A percentile compares a stretch with the other conserved stretches of the same genome.
phyloP scores from a whole-genome alignment of 805 yeast species.

The Zygosaccharomyces siamensis region DNA sequence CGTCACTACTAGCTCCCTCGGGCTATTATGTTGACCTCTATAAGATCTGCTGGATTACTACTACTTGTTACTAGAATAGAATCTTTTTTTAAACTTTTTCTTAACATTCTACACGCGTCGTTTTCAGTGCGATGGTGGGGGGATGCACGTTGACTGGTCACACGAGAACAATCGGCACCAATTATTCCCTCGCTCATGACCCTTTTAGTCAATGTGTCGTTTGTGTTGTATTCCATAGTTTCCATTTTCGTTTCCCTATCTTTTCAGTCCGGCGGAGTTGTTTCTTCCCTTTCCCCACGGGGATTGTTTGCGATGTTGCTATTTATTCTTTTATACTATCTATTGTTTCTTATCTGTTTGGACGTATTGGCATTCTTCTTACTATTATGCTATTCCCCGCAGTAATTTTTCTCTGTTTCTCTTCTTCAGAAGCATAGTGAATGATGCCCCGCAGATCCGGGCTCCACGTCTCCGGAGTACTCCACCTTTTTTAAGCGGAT shows the following conservation, averaged over 20 bases:
- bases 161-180: no score
- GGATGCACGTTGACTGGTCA: no score
- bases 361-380: neutral
- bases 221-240: neutral
- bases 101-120: no score
- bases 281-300: neutral
- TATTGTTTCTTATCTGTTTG: neutral
- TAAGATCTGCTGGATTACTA: no score
- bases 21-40: no score
- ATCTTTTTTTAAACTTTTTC: no score
- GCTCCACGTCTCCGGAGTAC: neutral
- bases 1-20: no score
- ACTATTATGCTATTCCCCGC: neutral
- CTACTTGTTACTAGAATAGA: no score
- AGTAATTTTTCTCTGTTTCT: neutral
- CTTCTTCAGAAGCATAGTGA: neutral
- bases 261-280: neutral
- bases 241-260: neutral
- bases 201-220: no score
- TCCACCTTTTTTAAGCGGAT: neutral
- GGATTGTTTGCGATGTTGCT: conserved; percentile 2
- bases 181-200: no score
- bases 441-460: neutral
- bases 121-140: no score
- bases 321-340: neutral